A percentile compares a stretch with the other conserved stretches of the same genome.
phyloP scores from a whole-genome alignment of 73 alveolate species.

The Stentor roeselii region DNA sequence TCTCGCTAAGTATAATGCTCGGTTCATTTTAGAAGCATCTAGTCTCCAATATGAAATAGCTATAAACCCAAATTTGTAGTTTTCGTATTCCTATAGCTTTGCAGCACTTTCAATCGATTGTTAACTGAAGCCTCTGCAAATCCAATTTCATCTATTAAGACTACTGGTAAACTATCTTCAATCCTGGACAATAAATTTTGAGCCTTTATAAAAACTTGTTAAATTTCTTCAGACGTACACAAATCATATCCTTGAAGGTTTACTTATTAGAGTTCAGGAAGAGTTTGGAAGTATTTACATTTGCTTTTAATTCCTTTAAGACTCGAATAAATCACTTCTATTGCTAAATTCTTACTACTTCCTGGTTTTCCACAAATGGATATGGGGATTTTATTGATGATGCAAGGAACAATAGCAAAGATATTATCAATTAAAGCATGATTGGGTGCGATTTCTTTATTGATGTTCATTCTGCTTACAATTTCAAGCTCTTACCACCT shows the following conservation, averaged over 20 bases:
- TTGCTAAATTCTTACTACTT: conserved; percentile 64
- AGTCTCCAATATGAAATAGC: conserved; percentile 42
- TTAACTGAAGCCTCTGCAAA: conserved; percentile 27
- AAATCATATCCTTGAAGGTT: conserved; percentile 22
- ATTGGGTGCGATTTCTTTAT: conserved; percentile 55
- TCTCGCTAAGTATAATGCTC: conserved; percentile 61
- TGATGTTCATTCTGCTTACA: conserved; percentile 37
- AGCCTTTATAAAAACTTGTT: conserved; percentile 27
- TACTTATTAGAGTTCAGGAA: conserved; percentile 3
- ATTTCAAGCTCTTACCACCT: conserved; percentile 41
- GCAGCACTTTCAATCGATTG: conserved; percentile 33
- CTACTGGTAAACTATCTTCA: conserved; percentile 22
- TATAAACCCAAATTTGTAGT: conserved; percentile 36
- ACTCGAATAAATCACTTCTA: conserved; percentile 40
- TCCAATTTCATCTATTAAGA: conserved; percentile 34
- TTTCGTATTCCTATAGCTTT: conserved; percentile 24
- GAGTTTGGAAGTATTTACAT: background rate
- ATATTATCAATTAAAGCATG: conserved; percentile 53
- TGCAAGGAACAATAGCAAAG: conserved; percentile 56
- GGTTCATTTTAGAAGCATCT: conserved; percentile 68
- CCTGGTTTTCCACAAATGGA: conserved; percentile 74
- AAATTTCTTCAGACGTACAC: conserved; percentile 15
- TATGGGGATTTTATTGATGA: conserved; percentile 59
- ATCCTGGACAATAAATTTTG: background rate
- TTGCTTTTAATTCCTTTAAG: conserved; percentile 29